Evolutionary conservation across 257 asterid genomes (phyloP).

Genomic region (Buddleja alternifolia): DNA sequence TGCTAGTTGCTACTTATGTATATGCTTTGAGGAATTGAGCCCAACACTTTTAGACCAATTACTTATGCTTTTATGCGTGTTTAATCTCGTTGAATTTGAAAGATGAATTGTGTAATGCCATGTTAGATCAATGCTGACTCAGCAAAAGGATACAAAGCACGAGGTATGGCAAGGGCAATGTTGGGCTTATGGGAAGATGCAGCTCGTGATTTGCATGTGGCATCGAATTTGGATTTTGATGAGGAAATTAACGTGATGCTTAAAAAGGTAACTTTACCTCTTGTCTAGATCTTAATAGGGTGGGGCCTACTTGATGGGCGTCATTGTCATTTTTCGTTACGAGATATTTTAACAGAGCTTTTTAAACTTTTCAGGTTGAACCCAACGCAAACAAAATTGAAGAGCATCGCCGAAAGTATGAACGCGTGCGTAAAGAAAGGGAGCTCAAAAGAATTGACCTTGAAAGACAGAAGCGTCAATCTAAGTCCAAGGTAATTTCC

Average conservation of each 20-base stretch:
- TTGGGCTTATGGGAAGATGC: slow-evolving; percentile 90
- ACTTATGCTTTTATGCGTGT: not conserved
- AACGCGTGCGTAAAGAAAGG: slow-evolving; percentile 58
- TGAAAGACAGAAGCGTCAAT: slow-evolving; percentile 43
- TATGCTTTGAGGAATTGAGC: slow-evolving; percentile 4
- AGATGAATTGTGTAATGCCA: slow-evolving; percentile 12
- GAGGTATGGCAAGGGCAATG: slow-evolving; percentile 82
- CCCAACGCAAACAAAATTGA: slow-evolving; percentile 67
- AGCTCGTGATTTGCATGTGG: slow-evolving; percentile 69
- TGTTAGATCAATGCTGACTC: slow-evolving; percentile 79
- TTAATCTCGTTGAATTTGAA: not conserved
- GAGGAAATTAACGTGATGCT: slow-evolving; percentile 63
- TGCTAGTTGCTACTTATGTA: slow-evolving; percentile 13
- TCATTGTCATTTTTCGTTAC: not conserved
- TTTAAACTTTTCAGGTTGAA: slow-evolving; percentile 58
- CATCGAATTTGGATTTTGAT: slow-evolving; percentile 72
- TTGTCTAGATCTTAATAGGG: not conserved
- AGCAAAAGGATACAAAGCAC: slow-evolving; percentile 81
- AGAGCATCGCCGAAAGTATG: slow-evolving; percentile 75
- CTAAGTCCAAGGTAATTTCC: slow-evolving; percentile 38
- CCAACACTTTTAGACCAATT: not conserved
- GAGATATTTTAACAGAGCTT: slow-evolving; percentile 16
- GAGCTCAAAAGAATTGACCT: slow-evolving; percentile 49
- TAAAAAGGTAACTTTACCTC: slow-evolving; percentile 53
- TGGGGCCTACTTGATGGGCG: not conserved